These are phyloP conservation scores for Neoascochyta sp. DNA, from an alignment of 2,329 filamentous ascomycete species.

Conservation along the genomic window DNA sequence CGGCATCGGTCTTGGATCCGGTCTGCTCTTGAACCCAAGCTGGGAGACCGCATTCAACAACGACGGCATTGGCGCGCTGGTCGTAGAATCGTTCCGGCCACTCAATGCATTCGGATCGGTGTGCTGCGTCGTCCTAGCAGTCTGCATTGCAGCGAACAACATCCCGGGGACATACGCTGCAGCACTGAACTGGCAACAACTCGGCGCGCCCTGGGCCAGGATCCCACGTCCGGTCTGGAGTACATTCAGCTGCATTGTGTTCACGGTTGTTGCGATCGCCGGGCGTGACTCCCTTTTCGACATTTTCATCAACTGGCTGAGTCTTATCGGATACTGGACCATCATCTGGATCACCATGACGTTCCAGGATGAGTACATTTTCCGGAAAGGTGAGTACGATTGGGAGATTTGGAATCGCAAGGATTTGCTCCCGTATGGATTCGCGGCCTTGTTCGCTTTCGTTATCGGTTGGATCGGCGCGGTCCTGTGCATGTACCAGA, in stretches of 20 bases:
- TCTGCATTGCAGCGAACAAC: conserved; percentile 67
- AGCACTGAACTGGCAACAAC: conserved; percentile 62
- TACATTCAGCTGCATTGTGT: conserved; percentile 50
- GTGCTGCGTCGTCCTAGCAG: conserved; percentile 63
- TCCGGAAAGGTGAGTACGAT: conserved; percentile 15
- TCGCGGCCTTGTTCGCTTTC: conserved; percentile 20
- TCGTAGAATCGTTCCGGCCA: conserved; percentile 56
- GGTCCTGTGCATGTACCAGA: conserved; percentile 23
- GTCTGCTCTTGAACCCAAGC: conserved; percentile 48
- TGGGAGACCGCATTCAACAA: conserved; percentile 55
- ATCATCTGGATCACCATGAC: conserved; percentile 24
- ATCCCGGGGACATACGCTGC: conserved; percentile 66
- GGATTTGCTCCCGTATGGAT: conserved; percentile 17
- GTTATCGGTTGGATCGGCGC: conserved; percentile 20
- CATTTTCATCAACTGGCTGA: conserved; percentile 60
- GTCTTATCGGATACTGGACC: conserved; percentile 33
- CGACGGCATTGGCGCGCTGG: conserved; percentile 56
- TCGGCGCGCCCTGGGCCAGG: conserved; percentile 55
- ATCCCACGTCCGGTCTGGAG: conserved; percentile 68
- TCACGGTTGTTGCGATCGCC: conserved; percentile 61
- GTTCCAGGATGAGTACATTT: conserved; percentile 20
- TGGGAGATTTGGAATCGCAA: conserved; percentile 23
- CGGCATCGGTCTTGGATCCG: conserved; percentile 60
- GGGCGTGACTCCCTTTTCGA: conserved; percentile 56
- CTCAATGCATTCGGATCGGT: conserved; percentile 67